Base-by-base conservation (phyloP, 192 early-diverging fungal species). In the Coemansia sp. region DNA sequence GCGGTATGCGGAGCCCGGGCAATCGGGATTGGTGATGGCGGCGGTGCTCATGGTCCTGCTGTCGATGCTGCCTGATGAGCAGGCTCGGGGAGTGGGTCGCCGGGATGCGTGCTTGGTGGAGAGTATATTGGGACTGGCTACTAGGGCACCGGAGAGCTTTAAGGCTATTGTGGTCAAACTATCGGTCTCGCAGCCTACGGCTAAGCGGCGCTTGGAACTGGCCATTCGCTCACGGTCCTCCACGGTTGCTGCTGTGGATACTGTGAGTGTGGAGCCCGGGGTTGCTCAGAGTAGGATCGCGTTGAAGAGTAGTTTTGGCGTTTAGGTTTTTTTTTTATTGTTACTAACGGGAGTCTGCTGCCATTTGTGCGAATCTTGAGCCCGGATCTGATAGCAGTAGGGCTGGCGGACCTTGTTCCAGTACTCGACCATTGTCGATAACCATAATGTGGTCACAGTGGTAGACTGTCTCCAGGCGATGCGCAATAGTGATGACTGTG, bases 401-500 rank as follows among this genome's bases (percentile, higher is more conserved):
- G 3, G 28, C 28, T 0, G 78, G 78, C 0, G 59, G 3, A 0
- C 73, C 73, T 7, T 11, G 10, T n/a, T 81, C 73, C 28, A 69
- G 72, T 2, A 81, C 37, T 3, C 20, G n/a, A 12, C 82, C 76
- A 12, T 65, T 65, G 8, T 48, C 13, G 5, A 81, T 67, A 2
- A 72, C 69, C 31, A 81, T n/a, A 6, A 81, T 56, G 0, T n/a
- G 8, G 56, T 81, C 50, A 48, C 75, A 74, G 39, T 64, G 57
- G 38, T 80, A 41, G 6, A 74, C 63, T 3, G 69, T 55, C 9
- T 76, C 75, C 37, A 87, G 63, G 48, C 87, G 84, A 48, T 90
- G 89, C 1, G 88, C 88, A 71, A 90, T 88, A 20, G 85, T 87
- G 8, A 90, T 61, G 8, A 90, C 82, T 2, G 88, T 90, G 68